Base-by-base conservation (phyloP, 805 yeast species). In the Kuraishia ogatae region DNA sequence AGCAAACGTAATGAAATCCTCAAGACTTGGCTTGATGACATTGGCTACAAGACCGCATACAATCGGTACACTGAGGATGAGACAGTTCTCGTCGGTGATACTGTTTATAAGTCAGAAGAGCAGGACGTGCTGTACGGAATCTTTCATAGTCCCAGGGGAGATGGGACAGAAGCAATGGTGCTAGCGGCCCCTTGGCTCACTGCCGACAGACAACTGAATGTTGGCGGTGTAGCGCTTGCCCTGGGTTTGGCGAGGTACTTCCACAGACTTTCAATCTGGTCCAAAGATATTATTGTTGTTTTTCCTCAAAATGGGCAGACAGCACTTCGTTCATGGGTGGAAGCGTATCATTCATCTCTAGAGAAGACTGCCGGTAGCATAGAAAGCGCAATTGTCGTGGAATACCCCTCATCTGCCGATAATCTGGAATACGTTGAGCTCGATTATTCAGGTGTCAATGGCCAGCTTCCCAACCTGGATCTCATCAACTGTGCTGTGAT, bases 391-490 rank as follows among this genome's bases (percentile, higher is more conserved):
- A 66, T 94, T 2, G 85, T 91, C 21, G 62, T 94, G 57, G 98
- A 94, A 66, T 90, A 80, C 64, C 83, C 94, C 2, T 71, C 73
- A 7, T 68, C 69, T 1, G 65, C 67, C 39, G 98, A 92, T 66
- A 77, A 81, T 60, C 81, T 91, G 66, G 89, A 87, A 55, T 82
- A 79, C 62, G 69, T 88, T 35, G 97, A 92, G 66, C 67, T 94
- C 50, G 75, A 73, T 51, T 93, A 89, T 66, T 90, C 87, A 57
- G 99, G 99, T 0, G 75, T 92, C 56, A 94, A 94, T 65, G 99
- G 99, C 21, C 97, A 91, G 69, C 76, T 92, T 60, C 99, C 99
- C 17, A 94, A 94, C 66, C 76, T 94, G 62, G 99, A 94, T 71
- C 71, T 94, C 55, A 72, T 94, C 51, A 94, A 94, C 65, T 81